Base-by-base conservation (phyloP, 148 eudicot genomes). In the Spergularia bocconei region DNA sequence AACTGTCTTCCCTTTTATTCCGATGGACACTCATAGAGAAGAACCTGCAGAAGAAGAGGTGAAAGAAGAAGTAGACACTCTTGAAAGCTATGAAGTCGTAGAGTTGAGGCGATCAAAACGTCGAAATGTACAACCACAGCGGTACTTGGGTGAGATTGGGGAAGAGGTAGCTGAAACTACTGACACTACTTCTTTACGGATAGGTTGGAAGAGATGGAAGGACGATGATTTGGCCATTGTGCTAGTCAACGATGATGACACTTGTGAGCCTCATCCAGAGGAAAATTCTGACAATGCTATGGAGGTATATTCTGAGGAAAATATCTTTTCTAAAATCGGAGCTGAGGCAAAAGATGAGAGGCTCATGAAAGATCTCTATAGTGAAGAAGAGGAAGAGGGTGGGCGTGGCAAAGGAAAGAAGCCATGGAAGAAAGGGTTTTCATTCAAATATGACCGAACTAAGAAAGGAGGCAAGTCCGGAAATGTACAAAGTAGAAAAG, bases 91-190 rank as follows among this genome's bases (percentile, higher is more conserved):
- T 55, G 88, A 88, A 75, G 55, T 71, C 17, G 78, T 63, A 48
- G 89, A 82, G 17, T 75, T 92, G 82, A 84, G 98, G 70, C 81
- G 98, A 65, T 92, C 98, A 69, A 92, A 89, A 78, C 93, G 98
- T 21, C 78, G 97, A 58, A 70, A 65, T 69, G 83, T 90, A 54
- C 87, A 86, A 72, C 98, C 98, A 0, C 92, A 95, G 56, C 87
- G 97, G 52, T 95, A 88, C 73, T 75, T 86, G 67, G 98, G 90
- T n/a, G 88, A 85, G 76, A 92, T 82, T 56, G 93, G 90, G 38
- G 74, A 86, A 38, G 78, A 85, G 71, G 87, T 78, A 29, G 68
- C 73, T 4, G 98, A 92, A 74, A 79, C 82, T 55, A 88, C 91
- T 3, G 79, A 84, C 75, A 79, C 82, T 51, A 88, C 91, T 3